phyloP scores from a whole-genome alignment of 1,284 basidiomycete genomes.

The Xerocomus amazonicus region DNA sequence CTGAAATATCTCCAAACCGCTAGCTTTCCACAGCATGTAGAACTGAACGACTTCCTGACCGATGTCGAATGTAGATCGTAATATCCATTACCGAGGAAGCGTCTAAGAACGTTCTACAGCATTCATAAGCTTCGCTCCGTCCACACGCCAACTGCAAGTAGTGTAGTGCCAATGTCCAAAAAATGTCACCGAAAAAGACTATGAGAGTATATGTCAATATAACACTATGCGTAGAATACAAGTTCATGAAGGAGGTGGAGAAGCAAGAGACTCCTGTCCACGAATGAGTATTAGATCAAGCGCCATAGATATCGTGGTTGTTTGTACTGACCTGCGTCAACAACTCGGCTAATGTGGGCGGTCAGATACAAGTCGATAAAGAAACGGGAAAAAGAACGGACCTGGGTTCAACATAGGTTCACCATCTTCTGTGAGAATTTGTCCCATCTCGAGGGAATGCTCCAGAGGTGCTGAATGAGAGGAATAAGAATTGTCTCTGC shows the following conservation, averaged over 20 bases:
- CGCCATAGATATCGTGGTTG: constrained; percentile 9
- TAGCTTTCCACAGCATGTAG: constrained; percentile 34
- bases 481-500: constrained; percentile 17
- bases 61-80: constrained; percentile 11
- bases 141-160: constrained; percentile 22
- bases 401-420: constrained; percentile 67
- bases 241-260: constrained; percentile 50
- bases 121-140: constrained; percentile 15
- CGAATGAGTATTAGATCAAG: constrained; percentile 33
- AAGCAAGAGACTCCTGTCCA: constrained; percentile 57
- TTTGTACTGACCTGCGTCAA: constrained; percentile 52
- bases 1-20: constrained; percentile 12
- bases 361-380: constrained; percentile 1
- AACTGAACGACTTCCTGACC: constrained; percentile 7
- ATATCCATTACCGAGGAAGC: constrained; percentile 21
- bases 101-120: constrained; percentile 18
- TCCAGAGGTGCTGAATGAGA: constrained; percentile 18
- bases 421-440: constrained; percentile 57
- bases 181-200: constrained; percentile 10
- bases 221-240: constrained; percentile 26
- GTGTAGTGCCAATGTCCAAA: constrained; percentile 19
- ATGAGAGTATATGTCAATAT: constrained; percentile 17
- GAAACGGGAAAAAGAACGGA: constrained; percentile 27
- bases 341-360: constrained; percentile 46
- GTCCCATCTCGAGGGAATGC: constrained; percentile 42